Conservation (phyloP, 495 filamentous ascomycete species). For the Cetradonia linearis region DNA sequence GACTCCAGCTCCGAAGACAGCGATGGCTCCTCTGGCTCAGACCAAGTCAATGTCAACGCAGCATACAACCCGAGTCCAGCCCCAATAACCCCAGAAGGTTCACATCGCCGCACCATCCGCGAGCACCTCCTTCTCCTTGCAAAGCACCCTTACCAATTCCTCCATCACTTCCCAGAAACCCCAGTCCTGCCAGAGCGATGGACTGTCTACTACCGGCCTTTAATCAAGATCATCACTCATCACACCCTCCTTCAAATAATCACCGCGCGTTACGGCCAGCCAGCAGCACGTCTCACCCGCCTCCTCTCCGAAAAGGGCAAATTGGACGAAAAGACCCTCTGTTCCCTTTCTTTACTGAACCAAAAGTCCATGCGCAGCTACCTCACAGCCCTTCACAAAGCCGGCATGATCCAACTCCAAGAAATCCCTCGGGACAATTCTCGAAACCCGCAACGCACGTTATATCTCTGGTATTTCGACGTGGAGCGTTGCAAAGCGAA, state of each 20-base stretch:
- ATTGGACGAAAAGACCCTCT: conserved; percentile 78
- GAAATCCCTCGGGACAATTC: conserved; percentile 76
- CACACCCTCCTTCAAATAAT: conserved; percentile 70
- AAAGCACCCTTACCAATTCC: conserved; percentile 59
- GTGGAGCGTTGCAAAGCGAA: conserved; percentile 52
- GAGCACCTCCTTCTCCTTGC: conserved; percentile 69
- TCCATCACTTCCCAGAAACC: conserved; percentile 34
- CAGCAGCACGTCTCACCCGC: conserved; percentile 65
- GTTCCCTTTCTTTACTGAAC: conserved; percentile 61
- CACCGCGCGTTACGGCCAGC: conserved; percentile 59
- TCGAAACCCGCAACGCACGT: conserved; percentile 65
- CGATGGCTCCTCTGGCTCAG: conserved; percentile 26
- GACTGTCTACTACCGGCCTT: conserved; percentile 63
- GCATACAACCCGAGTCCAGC: conserved; percentile 17
- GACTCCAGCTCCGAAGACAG: conserved; percentile 32
- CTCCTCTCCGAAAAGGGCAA: conserved; percentile 80
- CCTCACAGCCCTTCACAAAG: conserved; percentile 68
- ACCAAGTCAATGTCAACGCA: conserved; percentile 34
- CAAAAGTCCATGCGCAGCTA: conserved; percentile 73
- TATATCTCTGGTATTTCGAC: conserved; percentile 89
- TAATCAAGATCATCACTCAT: conserved; percentile 58
- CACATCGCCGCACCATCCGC: conserved; percentile 35
- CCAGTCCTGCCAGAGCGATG: conserved; percentile 45
- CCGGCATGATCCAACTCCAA: conserved; percentile 77
- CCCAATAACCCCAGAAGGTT: conserved; percentile 4